Evolutionary conservation across 1,139 yeast species (phyloP).

Genomic region (Ogataea hybrid): DNA sequence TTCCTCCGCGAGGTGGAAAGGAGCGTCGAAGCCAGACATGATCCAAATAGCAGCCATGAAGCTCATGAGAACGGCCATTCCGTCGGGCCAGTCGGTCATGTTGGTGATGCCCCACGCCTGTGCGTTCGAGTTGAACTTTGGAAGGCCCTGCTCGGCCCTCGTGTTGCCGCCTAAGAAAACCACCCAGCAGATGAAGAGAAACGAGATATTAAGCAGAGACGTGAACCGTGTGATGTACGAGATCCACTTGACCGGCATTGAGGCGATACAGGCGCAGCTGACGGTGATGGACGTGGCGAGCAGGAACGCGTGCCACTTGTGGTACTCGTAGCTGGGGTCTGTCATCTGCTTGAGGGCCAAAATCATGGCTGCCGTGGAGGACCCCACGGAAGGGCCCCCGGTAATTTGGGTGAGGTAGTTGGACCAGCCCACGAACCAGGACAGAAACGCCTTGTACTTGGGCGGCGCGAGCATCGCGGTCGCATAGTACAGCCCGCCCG

Average conservation of each 20-base stretch:
- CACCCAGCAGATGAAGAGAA: slow-evolving; percentile 53
- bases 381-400: slow-evolving; percentile 61
- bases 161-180: slow-evolving; percentile 58
- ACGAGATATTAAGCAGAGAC: slow-evolving; percentile 48
- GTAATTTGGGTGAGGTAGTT: slow-evolving; percentile 57
- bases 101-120: slow-evolving; percentile 60
- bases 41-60: slow-evolving; percentile 73
- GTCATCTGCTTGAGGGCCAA: slow-evolving; percentile 45
- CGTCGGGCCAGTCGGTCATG: slow-evolving; percentile 66
- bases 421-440: slow-evolving; percentile 61
- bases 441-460: slow-evolving; percentile 48
- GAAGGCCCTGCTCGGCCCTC: slow-evolving; percentile 32
- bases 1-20: slow-evolving; percentile 72
- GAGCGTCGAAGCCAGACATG: slow-evolving; percentile 74
- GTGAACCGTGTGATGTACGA: slow-evolving; percentile 56
- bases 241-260: slow-evolving; percentile 51
- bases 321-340: slow-evolving; percentile 38
- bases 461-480: slow-evolving; percentile 50
- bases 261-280: slow-evolving; percentile 48
- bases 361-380: slow-evolving; percentile 58
- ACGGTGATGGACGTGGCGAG: slow-evolving; percentile 53
- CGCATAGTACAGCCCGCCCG: slow-evolving; percentile 65
- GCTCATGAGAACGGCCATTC: slow-evolving; percentile 57
- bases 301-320: slow-evolving; percentile 50
- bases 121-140: slow-evolving; percentile 51